These are phyloP conservation scores for Trifolium subterraneum DNA, from an alignment of 306 rosid species.

Conservation along the genomic window DNA sequence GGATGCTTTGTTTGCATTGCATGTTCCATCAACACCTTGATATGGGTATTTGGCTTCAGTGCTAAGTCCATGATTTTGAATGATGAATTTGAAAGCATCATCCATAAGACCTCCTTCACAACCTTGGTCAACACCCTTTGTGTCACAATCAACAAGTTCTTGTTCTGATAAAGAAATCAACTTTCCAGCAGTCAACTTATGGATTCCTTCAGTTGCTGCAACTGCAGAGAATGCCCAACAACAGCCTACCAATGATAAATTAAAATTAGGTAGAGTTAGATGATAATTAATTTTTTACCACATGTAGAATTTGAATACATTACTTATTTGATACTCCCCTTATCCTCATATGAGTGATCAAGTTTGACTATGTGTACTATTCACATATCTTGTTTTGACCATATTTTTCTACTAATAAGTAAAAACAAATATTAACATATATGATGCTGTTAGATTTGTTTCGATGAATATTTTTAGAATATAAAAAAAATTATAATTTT, in stretches of 20 bases:
- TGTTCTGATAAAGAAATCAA: conserved; percentile 51
- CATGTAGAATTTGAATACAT: neutral
- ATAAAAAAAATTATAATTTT: too few species aligned
- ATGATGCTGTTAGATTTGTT: too few species aligned
- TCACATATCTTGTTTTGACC: too few species aligned
- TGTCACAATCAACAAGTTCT: conserved; percentile 61
- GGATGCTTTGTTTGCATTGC: conserved; percentile 28
- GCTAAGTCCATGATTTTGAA: conserved; percentile 41
- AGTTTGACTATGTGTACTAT: too few species aligned
- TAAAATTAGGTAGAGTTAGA: neutral
- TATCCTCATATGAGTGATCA: too few species aligned
- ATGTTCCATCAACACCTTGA: conserved; percentile 36
- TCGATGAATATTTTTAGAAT: too few species aligned
- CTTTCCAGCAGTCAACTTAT: conserved; percentile 34
- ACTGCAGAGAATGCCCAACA: conserved; percentile 61
- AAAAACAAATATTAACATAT: too few species aligned
- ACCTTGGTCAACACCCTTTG: conserved; percentile 45
- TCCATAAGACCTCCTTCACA: conserved; percentile 55
- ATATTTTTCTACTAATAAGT: too few species aligned
- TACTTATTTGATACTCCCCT: neutral
- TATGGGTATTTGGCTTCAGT: conserved; percentile 49
- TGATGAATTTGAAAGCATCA: conserved; percentile 51
- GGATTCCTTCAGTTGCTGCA: conserved; percentile 56
- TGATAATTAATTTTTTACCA: neutral
- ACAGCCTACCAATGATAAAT: conserved; percentile 41